Base-by-base conservation (phyloP, 2,329 filamentous ascomycete species). In the Verticillium longisporum region DNA sequence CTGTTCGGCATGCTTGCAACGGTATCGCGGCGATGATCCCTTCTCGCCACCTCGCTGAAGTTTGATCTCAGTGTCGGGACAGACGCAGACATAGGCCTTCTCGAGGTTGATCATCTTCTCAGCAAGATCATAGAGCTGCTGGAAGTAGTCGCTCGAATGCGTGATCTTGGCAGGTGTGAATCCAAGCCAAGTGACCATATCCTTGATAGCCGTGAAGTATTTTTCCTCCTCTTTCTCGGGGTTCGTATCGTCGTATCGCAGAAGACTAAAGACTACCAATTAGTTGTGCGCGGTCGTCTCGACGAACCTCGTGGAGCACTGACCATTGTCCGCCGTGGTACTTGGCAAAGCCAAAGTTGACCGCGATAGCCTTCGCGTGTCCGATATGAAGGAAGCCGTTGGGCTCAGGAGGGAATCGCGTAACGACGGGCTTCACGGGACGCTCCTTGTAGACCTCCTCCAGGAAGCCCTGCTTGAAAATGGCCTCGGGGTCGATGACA, bases 311-410 rank as follows among this genome's bases (percentile, higher is more conserved):
- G 2, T 5, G 13, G 18, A 14, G 26, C n/a, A 13, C 57, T 3
- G 21, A 63, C 58, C 61, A 60, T 10, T 62, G 33, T 26, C 94
- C 94, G 38, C 89, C 89, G 72, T 96, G 90, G 70, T 88, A 87
- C 70, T 85, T 86, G 14, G 95, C 94, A 73, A 97, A 98, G 6
- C 94, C 94, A 76, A 98, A 98, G 77, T 98, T 97, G 74, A 98
- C 87, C 0, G 92, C 89, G 73, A 98, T 97, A 26, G 95, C 94
- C 78, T 98, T 98, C 66, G 90, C 90, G 72, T 98, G 95, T 21
- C 94, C 94, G 67, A 98, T 90, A 72, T 97, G 93, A 10, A 97
- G 83, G 73, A 89, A 97, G 60, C 94, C 95, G 73, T 98, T 98
- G 56, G 95, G 95, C 76, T 94, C 90, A 21, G 90, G 90, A 2